Percentiles rank a stretch among this genome's conserved stretches.
These are phyloP conservation scores for Suhomyces tanzawaensis DNA, from an alignment of 805 yeast genomes.

Conservation along the genomic window DNA sequence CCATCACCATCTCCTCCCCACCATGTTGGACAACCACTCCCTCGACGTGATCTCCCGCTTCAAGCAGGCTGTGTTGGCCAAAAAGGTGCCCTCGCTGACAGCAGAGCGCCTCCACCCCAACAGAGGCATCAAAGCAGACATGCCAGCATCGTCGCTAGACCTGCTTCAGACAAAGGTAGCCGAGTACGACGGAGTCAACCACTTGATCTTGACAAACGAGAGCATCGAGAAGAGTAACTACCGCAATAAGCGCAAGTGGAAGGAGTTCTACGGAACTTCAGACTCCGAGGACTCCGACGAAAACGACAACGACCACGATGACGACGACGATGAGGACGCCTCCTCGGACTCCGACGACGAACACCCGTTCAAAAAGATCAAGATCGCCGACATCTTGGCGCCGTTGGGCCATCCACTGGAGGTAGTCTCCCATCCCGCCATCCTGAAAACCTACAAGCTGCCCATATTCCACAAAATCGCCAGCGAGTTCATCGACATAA, in stretches of 20 bases:
- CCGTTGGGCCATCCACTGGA: conserved; percentile 85
- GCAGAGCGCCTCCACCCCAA: conserved; percentile 18
- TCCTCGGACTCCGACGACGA: conserved; percentile 13
- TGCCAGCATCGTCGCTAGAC: conserved; percentile 15
- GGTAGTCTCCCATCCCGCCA: conserved; percentile 64
- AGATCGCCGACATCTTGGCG: conserved; percentile 51
- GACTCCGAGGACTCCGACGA: conserved; percentile 6
- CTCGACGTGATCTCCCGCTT: conserved; percentile 38
- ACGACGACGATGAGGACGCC: conserved; percentile 10
- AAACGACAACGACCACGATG: conserved; percentile 14
- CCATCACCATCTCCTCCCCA: too few relatives aligned
- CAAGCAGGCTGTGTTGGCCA: conserved; percentile 34
- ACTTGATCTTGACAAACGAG: conserved; percentile 37
- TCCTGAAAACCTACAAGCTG: conserved; percentile 63
- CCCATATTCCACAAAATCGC: conserved; percentile 55
- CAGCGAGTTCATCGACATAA: conserved; percentile 67
- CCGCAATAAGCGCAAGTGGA: conserved; percentile 38
- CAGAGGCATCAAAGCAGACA: conserved; percentile 32
- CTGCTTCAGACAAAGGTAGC: conserved; percentile 33
- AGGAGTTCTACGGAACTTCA: conserved; percentile 21
- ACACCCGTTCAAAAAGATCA: conserved; percentile 29
- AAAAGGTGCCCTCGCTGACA: conserved; percentile 7
- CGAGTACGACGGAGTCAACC: conserved; percentile 36
- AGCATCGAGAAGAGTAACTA: conserved; percentile 26
- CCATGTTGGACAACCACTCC: conserved; percentile 39